Percentiles rank a stretch among this genome's conserved stretches.
Evolutionary conservation across 2,329 filamentous ascomycete genomes (phyloP).

Genomic region (Aspergillus pseudonomiae): DNA sequence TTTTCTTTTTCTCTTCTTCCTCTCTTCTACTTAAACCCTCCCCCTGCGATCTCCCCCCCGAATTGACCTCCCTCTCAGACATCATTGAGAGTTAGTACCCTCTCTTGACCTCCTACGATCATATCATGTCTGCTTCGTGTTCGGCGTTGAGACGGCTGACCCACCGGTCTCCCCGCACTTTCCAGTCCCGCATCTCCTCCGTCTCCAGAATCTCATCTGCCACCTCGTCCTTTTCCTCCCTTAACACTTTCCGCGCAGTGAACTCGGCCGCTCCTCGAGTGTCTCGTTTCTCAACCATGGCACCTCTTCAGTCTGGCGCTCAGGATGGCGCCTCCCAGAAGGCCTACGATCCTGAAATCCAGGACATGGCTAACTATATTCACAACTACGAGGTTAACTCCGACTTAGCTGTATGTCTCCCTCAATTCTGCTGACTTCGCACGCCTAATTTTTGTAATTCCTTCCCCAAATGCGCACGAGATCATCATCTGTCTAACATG

Average conservation of each 20-base stretch:
- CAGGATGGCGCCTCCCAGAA: conserved; percentile 42
- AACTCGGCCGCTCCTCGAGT: conserved; percentile 27
- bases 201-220: conserved; percentile 37
- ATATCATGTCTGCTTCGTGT: conserved; percentile 44
- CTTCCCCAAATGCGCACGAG: background rate
- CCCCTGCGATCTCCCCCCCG: conserved; percentile 12
- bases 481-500: background rate
- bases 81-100: conserved; percentile 4
- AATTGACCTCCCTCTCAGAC: conserved; percentile 13
- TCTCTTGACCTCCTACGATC: conserved; percentile 8
- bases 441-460: background rate
- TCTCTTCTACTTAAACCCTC: conserved; percentile 16
- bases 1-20: conserved; percentile 1
- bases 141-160: conserved; percentile 47
- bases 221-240: conserved; percentile 36
- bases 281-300: conserved; percentile 48
- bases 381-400: conserved; percentile 90
- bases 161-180: conserved; percentile 46
- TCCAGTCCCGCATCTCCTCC: conserved; percentile 51
- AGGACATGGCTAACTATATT: conserved; percentile 92
- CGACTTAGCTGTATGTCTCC: conserved; percentile 77
- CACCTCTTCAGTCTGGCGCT: conserved; percentile 42
- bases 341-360: conserved; percentile 88
- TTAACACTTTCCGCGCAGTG: conserved; percentile 27
- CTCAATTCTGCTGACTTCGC: background rate